These are phyloP conservation scores for Eleusine indica DNA, from an alignment of 176 grass and related monocot species.

Conservation along the genomic window DNA sequence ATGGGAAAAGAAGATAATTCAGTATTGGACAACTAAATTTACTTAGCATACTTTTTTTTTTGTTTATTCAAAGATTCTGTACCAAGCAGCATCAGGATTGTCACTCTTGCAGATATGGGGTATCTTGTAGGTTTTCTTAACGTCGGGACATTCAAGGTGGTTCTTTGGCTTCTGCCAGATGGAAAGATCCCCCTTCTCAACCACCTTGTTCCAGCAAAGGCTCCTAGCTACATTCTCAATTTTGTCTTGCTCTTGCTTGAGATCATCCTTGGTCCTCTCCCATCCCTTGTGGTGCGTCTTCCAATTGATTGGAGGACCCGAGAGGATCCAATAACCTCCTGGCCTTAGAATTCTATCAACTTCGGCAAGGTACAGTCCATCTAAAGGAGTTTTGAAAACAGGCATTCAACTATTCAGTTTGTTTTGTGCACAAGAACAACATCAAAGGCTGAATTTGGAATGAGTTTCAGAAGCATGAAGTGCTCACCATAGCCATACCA, in stretches of 20 bases:
- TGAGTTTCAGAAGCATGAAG: conserved; percentile 9
- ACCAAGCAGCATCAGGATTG: conserved; percentile 85
- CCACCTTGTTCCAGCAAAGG: conserved; percentile 90
- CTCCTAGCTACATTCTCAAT: conserved; percentile 77
- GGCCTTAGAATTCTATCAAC: conserved; percentile 91
- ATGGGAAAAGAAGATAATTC: neutral
- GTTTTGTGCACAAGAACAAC: conserved; percentile 2
- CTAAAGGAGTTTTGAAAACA: conserved; percentile 43
- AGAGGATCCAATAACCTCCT: conserved; percentile 90
- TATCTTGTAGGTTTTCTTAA: conserved; percentile 61
- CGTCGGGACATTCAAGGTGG: conserved; percentile 68
- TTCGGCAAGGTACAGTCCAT: conserved; percentile 87
- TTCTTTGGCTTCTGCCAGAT: conserved; percentile 98
- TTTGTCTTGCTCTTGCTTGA: conserved; percentile 84
- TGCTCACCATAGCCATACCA: conserved; percentile 72
- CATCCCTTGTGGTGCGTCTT: conserved; percentile 78
- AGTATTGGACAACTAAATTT: neutral
- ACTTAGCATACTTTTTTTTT: neutral
- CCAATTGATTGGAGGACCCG: conserved; percentile 94
- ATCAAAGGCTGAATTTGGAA: neutral
- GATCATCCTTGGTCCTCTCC: conserved; percentile 76
- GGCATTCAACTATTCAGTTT: conserved; percentile 12
- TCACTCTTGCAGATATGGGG: conserved; percentile 87
- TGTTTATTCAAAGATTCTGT: conserved; percentile 26
- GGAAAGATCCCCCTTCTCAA: conserved; percentile 76